A percentile compares a stretch with the other conserved stretches of the same genome.
These are phyloP conservation scores for Pichia sp. DNA, from an alignment of 1,139 yeast genomes.

Conservation along the genomic window DNA sequence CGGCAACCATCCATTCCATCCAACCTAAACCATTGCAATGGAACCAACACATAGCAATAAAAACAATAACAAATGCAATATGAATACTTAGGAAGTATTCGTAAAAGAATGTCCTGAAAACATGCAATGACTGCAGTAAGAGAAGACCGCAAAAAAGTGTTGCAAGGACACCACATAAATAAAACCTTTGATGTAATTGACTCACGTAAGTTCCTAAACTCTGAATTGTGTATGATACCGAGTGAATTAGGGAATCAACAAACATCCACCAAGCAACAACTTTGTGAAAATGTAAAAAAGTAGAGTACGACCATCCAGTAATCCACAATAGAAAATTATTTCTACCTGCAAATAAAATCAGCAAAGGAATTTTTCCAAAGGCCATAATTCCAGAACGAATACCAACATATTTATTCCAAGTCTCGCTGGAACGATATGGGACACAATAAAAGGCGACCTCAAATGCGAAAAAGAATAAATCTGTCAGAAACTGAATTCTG, in stretches of 20 bases:
- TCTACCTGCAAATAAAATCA: slow-evolving; percentile 7
- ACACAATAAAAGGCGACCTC: slow-evolving; percentile 25
- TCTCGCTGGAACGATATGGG: neutral
- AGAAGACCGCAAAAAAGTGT: slow-evolving; percentile 40
- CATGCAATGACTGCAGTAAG: slow-evolving; percentile 42
- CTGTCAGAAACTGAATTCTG: slow-evolving; percentile 44
- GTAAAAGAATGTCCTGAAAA: slow-evolving; percentile 18
- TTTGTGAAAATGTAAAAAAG: slow-evolving; percentile 5
- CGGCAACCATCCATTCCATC: slow-evolving; percentile 43
- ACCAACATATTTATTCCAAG: neutral
- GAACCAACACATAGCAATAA: slow-evolving; percentile 39
- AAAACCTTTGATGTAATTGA: slow-evolving; percentile 33
- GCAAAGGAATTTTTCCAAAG: slow-evolving; percentile 4
- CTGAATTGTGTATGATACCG: neutral
- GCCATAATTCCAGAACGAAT: slow-evolving; percentile 2
- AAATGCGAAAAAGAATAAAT: slow-evolving; percentile 18
- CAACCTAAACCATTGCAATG: slow-evolving; percentile 38
- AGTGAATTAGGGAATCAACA: slow-evolving; percentile 3
- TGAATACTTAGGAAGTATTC: neutral
- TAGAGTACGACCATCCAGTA: slow-evolving; percentile 2
- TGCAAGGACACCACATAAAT: slow-evolving; percentile 36
- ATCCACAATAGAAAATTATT: slow-evolving; percentile 2
- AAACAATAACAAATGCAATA: slow-evolving; percentile 31
- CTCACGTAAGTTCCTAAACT: slow-evolving; percentile 10
- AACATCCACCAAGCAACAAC: slow-evolving; percentile 6